A percentile compares a stretch with the other conserved stretches of the same genome.
Evolutionary conservation across 441 rosid genomes (phyloP).

Genomic region (Cnidoscolus chayamansa): DNA sequence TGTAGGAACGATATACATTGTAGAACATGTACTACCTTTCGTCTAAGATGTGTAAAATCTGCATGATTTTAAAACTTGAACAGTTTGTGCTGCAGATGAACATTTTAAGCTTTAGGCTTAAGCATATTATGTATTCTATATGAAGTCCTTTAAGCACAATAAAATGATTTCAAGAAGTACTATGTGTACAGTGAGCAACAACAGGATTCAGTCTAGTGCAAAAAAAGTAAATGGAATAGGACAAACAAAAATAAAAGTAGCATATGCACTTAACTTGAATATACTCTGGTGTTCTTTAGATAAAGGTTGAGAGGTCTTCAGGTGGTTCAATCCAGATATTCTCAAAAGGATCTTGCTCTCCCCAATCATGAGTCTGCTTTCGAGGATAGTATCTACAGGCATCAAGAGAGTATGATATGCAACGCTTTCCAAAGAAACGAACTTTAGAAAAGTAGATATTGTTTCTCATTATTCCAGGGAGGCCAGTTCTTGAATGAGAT

Average conservation of each 20-base stretch:
- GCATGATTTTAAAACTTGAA: too few species aligned
- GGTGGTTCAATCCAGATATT: slow-evolving; percentile 72
- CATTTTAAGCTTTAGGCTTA: neutral
- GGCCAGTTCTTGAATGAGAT: slow-evolving; percentile 43
- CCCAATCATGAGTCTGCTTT: slow-evolving; percentile 64
- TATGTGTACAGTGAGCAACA: neutral
- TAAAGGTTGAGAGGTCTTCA: slow-evolving; percentile 32
- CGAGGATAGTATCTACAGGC: slow-evolving; percentile 60
- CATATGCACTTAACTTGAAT: slow-evolving; percentile 13
- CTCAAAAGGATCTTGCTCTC: slow-evolving; percentile 57
- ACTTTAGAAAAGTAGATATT: slow-evolving; percentile 57
- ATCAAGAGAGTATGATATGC: slow-evolving; percentile 59
- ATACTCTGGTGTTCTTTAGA: slow-evolving; percentile 24
- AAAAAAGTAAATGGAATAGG: neutral
- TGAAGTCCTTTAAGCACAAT: neutral
- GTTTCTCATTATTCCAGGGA: slow-evolving; percentile 50
- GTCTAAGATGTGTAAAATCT: too few species aligned
- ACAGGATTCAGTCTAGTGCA: slow-evolving; percentile 7
- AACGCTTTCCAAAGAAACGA: slow-evolving; percentile 58
- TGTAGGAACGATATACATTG: neutral
- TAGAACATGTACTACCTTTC: neutral
- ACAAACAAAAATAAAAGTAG: neutral
- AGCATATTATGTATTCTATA: neutral
- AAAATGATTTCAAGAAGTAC: neutral
- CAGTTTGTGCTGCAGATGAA: neutral